A percentile compares a stretch with the other conserved stretches of the same genome.
These are phyloP conservation scores for Pseudopyrenochaeta lycopersici DNA, from an alignment of 2,329 filamentous ascomycete species.

Conservation along the genomic window DNA sequence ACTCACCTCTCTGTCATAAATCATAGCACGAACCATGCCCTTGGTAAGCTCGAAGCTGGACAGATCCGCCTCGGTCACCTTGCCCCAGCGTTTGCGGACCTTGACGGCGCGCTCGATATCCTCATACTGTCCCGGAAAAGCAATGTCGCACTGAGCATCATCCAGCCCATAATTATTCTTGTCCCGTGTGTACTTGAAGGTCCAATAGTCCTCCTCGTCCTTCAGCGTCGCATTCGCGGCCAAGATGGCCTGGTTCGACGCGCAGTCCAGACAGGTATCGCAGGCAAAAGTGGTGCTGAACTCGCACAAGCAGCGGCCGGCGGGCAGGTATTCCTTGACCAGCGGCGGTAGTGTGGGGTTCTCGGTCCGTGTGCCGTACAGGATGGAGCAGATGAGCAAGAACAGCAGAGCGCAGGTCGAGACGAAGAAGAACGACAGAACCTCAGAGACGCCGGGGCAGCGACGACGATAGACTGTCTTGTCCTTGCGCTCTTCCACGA, in stretches of 20 bases:
- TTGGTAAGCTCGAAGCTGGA: slow-evolving; percentile 39
- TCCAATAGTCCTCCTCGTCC: slow-evolving; percentile 34
- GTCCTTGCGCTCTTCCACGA: slow-evolving; percentile 33
- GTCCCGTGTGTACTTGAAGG: slow-evolving; percentile 40
- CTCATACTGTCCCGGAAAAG: slow-evolving; percentile 44
- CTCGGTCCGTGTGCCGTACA: slow-evolving; percentile 45
- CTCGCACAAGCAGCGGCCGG: slow-evolving; percentile 44
- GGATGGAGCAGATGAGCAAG: slow-evolving; percentile 42
- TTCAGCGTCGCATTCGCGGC: slow-evolving; percentile 19
- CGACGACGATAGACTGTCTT: slow-evolving; percentile 41
- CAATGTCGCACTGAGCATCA: slow-evolving; percentile 40
- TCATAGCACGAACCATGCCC: slow-evolving; percentile 45
- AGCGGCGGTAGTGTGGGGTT: slow-evolving; percentile 37
- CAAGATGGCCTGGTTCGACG: slow-evolving; percentile 31
- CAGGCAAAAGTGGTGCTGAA: slow-evolving; percentile 43
- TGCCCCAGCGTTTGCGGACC: slow-evolving; percentile 29
- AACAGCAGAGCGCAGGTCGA: slow-evolving; percentile 39
- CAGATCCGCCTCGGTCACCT: slow-evolving; percentile 37
- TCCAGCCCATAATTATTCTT: slow-evolving; percentile 40
- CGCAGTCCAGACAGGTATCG: slow-evolving; percentile 44
- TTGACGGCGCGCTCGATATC: slow-evolving; percentile 40
- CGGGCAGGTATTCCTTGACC: slow-evolving; percentile 43
- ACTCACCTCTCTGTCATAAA: slow-evolving; percentile 41
- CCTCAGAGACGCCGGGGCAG: slow-evolving; percentile 31
- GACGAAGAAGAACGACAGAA: slow-evolving; percentile 39